Evolutionary conservation across 192 early-diverging fungal genomes (phyloP), one percentile per base, ranked within the genome.

Genomic region (Dimargaris xerosporica): DNA sequence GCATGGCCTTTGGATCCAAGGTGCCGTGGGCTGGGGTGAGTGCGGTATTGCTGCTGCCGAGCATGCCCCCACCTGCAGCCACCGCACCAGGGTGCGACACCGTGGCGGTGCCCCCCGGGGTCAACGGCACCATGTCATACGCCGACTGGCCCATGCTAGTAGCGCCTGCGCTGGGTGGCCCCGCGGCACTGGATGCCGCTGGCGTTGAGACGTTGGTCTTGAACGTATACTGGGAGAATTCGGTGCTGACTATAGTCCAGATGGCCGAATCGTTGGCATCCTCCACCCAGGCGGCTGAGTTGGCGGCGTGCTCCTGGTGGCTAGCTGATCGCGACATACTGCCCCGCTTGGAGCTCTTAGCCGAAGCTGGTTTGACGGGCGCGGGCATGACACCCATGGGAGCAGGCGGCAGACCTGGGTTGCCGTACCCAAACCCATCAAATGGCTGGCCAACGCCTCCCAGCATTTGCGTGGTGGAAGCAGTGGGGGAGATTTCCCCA

Each of bases 241-340:
- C 87, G 0, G 88, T 89, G 34, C 91, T 88, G 10, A 95, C 89
- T 68, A 95, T 85, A 9, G 92, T 95, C 92, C 92, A 95, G 19
- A 95, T 86, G 1, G 90, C 88, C 21, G 78, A 77, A 75, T 95
- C 91, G n/a, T 82, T 85, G 4, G 91, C 86, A 70, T 89, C 86
- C 60, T 91, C 89, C 23, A 76, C 76, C 83, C 83, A 85, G 48
- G 81, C 71, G 12, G 85, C 63, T 17, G 73, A 72, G 26, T 61
- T 67, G 66, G 66, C 69, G 75, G 12, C 64, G 52, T 26, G 68
- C 62, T 64, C 43, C 10, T 61, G 19, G n/a, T 19, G 21, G 51
- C 45, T 48, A 65, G 15, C 64, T 17, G 31, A 45, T 67, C 64
- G 44, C 1, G 47, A 62, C 45, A 46, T 25, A 44, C 61, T 62